Evolutionary conservation across 192 early-diverging fungal genomes (phyloP), one percentile per base, ranked within the genome.

Genomic region (Dissophora globulifera): DNA sequence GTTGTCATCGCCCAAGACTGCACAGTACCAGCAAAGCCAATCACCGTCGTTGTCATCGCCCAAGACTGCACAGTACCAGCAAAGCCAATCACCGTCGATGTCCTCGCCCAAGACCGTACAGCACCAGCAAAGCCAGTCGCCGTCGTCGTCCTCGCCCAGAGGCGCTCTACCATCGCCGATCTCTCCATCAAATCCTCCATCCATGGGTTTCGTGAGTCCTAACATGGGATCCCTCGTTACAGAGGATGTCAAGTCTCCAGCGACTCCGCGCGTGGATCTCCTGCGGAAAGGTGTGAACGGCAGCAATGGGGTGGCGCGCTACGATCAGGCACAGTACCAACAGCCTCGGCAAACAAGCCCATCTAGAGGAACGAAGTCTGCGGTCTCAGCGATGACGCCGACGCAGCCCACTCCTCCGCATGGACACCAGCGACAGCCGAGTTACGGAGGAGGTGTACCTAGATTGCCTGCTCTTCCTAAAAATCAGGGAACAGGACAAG

Each of bases 381-480:
- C 43, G 4, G 43, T 6, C 16, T 45, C 43, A n/a, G 45, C 43
- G 50, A 50, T 19, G 59, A 26, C 59, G 0, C 61, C 49, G 6
- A 26, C 38, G 15, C 27, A 32, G 42, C 23, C 48, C 17, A 47
- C 20, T 4, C 61, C 3, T 2, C 23, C 16, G 9, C 33, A 52
- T 23, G 49, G 50, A 25, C 64, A 57, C 15, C 54, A 66, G 22
- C 45, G 20, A 29, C 54, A 60, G 42, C 62, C 54, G 1, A 46
- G 17, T 20, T 58, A 50, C 30, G 67, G 67, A 42, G 65, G 65
- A 3, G 29, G 54, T 42, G 65, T 67, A 9, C 65, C 65, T 20
- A 47, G 65, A 31, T 53, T 32, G 16, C 40, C 58, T 20, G 40
- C 67, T n/a, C 13, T 31, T 10, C 10, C 30, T 20, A 25, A 53